Percentiles rank a stretch among this genome's conserved stretches.
phyloP scores from a whole-genome alignment of 257 asterid species.

The Solanum ahanhuiri region DNA sequence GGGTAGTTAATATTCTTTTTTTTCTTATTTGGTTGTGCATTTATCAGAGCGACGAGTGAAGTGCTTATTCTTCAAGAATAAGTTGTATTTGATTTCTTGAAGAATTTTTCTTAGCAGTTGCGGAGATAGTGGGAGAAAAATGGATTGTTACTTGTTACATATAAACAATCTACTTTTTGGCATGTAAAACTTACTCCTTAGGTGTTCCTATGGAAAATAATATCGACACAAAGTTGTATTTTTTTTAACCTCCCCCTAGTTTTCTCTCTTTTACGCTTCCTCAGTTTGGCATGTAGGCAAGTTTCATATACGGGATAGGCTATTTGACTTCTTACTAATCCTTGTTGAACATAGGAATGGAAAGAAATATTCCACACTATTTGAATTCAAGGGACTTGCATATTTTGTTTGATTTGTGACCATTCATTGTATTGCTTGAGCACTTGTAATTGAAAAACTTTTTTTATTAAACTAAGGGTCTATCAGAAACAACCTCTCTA shows the following conservation, averaged over 20 bases:
- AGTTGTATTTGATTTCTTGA: constrained; percentile 3
- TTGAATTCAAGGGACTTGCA: background rate
- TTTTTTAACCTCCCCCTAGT: background rate
- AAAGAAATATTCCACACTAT: background rate
- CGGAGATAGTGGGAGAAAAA: background rate
- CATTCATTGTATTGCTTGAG: background rate
- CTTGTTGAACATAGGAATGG: background rate
- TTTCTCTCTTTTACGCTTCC: background rate
- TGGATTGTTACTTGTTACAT: background rate
- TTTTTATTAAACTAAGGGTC: background rate
- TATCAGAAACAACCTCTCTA: too few relatives aligned
- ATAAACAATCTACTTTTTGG: background rate
- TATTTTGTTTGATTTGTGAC: background rate
- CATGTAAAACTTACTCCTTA: background rate
- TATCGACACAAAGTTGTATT: background rate
- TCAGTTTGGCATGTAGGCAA: background rate
- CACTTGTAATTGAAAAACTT: background rate
- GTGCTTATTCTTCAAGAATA: constrained; percentile 9
- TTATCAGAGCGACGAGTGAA: background rate
- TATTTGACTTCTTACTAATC: background rate
- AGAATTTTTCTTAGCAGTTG: background rate
- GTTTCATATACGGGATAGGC: background rate
- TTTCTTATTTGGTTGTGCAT: background rate
- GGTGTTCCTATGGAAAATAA: background rate
- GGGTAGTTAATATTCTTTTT: background rate